phyloP scores from a whole-genome alignment of 176 grass and related monocot species.

The Phragmites australis region DNA sequence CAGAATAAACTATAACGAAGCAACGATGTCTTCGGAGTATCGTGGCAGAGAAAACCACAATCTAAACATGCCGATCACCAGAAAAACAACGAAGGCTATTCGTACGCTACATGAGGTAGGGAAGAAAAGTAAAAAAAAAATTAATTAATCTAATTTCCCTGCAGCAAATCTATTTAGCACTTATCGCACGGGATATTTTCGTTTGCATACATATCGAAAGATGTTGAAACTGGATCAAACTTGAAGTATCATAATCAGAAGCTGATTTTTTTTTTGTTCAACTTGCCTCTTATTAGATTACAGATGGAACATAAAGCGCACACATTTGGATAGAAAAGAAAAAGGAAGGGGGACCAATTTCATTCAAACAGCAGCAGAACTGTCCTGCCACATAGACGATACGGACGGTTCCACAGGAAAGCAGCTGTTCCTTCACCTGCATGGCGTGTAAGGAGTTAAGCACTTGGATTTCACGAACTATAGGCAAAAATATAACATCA shows the following conservation, averaged over 20 bases:
- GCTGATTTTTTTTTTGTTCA: background rate
- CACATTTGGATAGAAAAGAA: background rate
- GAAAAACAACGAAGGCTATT: no score
- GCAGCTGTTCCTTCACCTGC: slow-evolving; percentile 32
- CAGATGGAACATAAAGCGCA: background rate
- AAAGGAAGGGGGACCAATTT: background rate
- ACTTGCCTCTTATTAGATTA: slow-evolving; percentile 41
- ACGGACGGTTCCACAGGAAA: background rate
- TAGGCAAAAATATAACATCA: no score
- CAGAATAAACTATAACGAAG: no score
- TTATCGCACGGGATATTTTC: background rate
- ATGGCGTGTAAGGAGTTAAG: background rate
- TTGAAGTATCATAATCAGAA: background rate
- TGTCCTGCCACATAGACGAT: background rate
- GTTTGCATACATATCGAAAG: background rate
- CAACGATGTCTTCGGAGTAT: no score
- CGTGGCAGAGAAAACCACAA: no score
- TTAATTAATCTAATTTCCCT: no score
- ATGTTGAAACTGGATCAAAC: background rate
- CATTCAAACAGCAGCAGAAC: slow-evolving; percentile 7
- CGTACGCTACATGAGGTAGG: no score
- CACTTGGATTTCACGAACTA: background rate
- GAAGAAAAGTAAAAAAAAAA: no score
- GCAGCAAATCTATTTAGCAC: no score
- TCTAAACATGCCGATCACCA: no score